Evolutionary conservation across 129 eudicot genomes (phyloP).

Genomic region (Helianthus annuus): DNA sequence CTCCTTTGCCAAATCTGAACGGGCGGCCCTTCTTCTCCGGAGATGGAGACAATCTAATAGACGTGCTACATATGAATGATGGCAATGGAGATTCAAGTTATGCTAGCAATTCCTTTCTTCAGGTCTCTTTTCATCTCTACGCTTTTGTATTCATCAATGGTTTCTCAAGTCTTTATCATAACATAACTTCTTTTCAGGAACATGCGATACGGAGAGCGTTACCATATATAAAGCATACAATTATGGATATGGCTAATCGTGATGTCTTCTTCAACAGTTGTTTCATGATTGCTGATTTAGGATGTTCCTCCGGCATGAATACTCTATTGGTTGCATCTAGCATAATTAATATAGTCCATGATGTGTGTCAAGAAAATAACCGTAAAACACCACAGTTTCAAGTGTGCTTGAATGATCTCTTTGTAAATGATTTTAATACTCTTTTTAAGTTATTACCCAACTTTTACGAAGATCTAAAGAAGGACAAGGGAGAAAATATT

Average conservation of each 20-base stretch:
- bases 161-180: background rate
- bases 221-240: background rate
- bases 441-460: background rate
- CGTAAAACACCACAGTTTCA: background rate
- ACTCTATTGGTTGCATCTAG: slow-evolving; percentile 1
- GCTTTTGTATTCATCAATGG: background rate
- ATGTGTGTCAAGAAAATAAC: background rate
- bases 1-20: too few relatives aligned
- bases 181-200: background rate
- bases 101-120: background rate
- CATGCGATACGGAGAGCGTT: background rate
- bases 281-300: background rate
- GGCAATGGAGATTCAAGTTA: slow-evolving; percentile 11
- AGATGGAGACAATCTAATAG: too few relatives aligned
- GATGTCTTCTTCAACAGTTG: background rate
- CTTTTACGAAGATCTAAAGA: background rate
- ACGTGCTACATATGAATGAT: background rate
- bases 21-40: too few relatives aligned
- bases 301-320: background rate
- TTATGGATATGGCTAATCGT: background rate
- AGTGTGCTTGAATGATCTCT: background rate
- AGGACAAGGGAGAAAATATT: background rate
- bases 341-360: slow-evolving; percentile 1
- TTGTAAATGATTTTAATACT: background rate
- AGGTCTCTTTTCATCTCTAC: background rate